These are phyloP conservation scores for Claviceps fusiformis DNA, from an alignment of 2,329 filamentous ascomycete genomes.

Conservation along the genomic window DNA sequence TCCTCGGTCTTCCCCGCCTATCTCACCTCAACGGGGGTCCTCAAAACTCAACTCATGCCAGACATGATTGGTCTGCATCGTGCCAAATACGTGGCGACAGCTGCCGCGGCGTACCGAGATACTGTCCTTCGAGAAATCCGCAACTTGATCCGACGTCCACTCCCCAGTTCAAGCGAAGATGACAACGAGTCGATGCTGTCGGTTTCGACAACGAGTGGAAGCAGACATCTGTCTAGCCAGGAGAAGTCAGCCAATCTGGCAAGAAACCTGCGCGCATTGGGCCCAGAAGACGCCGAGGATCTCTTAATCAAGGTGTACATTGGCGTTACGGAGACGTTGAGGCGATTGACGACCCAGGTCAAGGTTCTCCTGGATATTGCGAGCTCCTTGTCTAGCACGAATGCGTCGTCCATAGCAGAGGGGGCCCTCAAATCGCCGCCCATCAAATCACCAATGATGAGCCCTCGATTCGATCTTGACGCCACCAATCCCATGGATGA, in stretches of 20 bases:
- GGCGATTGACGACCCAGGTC: slow-evolving; percentile 76
- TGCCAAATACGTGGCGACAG: slow-evolving; percentile 65
- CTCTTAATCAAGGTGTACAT: slow-evolving; percentile 75
- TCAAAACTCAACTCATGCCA: slow-evolving; percentile 57
- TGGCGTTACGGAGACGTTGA: slow-evolving; percentile 71
- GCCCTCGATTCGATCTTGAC: slow-evolving; percentile 28
- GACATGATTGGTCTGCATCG: slow-evolving; percentile 69
- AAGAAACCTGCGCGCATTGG: slow-evolving; percentile 72
- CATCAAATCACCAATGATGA: slow-evolving; percentile 37
- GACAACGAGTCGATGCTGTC: slow-evolving; percentile 86
- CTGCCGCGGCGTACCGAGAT: slow-evolving; percentile 74
- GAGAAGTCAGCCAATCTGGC: slow-evolving; percentile 84
- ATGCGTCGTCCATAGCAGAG: slow-evolving; percentile 21
- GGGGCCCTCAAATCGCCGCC: slow-evolving; percentile 32
- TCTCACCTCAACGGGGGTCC: slow-evolving; percentile 53
- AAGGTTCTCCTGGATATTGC: slow-evolving; percentile 93
- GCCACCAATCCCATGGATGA: slow-evolving; percentile 10
- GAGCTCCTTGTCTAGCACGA: slow-evolving; percentile 46
- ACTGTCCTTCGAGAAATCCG: slow-evolving; percentile 76
- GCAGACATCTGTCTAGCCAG: slow-evolving; percentile 58
- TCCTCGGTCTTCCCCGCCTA: slow-evolving; percentile 66
- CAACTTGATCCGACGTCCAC: slow-evolving; percentile 64
- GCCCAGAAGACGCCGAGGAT: slow-evolving; percentile 71
- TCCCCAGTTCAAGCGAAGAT: slow-evolving; percentile 89
- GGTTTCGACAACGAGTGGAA: slow-evolving; percentile 59